Evolutionary conservation across 225 moss, liverwort and hornwort genomes (phyloP).

Genomic region (Physcomitrium patens): DNA sequence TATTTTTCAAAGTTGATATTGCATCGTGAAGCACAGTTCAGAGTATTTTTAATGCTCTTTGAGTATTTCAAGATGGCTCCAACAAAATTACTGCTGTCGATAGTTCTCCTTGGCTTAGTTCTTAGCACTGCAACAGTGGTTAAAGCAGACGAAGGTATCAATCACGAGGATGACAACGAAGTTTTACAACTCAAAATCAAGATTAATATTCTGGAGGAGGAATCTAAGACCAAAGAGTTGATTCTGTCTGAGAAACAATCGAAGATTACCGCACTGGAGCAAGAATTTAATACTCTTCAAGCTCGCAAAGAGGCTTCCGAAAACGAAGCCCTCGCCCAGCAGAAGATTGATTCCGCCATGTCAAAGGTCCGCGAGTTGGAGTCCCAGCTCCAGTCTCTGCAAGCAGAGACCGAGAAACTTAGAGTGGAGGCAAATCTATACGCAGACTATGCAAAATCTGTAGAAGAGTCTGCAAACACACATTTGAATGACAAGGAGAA

Average conservation of each 20-base stretch:
- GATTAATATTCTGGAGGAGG: constrained; percentile 31
- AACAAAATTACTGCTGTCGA: constrained; percentile 21
- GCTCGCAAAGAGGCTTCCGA: constrained; percentile 45
- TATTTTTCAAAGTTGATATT: neutral
- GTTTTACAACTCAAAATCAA: constrained; percentile 37
- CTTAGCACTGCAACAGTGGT: constrained; percentile 19
- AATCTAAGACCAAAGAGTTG: constrained; percentile 42
- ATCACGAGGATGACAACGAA: constrained; percentile 27
- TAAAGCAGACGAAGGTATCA: constrained; percentile 28
- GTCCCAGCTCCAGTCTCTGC: constrained; percentile 31
- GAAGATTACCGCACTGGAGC: constrained; percentile 43
- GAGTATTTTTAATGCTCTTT: constrained; percentile 8
- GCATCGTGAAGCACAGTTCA: neutral
- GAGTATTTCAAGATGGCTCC: constrained; percentile 35
- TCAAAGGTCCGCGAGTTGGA: constrained; percentile 61
- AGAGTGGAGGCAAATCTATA: constrained; percentile 45
- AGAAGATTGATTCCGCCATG: constrained; percentile 52
- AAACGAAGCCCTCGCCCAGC: constrained; percentile 26
- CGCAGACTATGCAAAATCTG: constrained; percentile 58
- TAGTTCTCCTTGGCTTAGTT: constrained; percentile 24
- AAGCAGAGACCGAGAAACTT: constrained; percentile 46
- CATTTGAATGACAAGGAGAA: constrained; percentile 65
- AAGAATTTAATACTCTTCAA: constrained; percentile 42
- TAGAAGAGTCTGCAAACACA: constrained; percentile 51
- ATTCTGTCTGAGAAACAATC: constrained; percentile 37